These are phyloP conservation scores for Calonectria multiphialidica DNA, from an alignment of 2,329 filamentous ascomycete genomes.

Conservation along the genomic window DNA sequence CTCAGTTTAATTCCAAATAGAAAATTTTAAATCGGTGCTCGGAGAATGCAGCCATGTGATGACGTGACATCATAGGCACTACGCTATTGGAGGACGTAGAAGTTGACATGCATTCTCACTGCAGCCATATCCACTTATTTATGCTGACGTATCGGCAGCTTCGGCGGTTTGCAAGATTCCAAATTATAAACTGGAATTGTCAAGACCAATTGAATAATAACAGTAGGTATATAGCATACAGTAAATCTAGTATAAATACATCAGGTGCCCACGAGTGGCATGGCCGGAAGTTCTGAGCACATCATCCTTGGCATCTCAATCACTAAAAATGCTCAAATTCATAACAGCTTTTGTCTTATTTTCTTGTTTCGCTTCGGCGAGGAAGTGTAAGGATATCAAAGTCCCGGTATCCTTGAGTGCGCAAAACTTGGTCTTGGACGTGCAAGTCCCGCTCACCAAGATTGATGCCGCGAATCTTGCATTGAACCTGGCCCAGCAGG, in stretches of 20 bases:
- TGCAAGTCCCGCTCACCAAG: conserved; percentile 59
- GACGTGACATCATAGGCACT: not conserved
- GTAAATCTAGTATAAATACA: not conserved
- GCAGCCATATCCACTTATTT: not conserved
- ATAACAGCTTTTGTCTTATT: conserved; percentile 8
- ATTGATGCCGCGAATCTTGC: conserved; percentile 69
- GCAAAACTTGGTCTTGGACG: conserved; percentile 65
- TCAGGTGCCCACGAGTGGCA: too few species aligned
- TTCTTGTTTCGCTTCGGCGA: conserved; percentile 45
- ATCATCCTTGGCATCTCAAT: not conserved
- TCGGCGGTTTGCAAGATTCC: not conserved
- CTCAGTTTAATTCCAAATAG: not conserved
- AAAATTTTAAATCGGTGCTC: too few species aligned
- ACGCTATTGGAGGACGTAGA: not conserved
- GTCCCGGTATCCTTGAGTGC: conserved; percentile 68
- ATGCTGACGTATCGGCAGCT: not conserved
- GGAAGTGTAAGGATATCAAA: conserved; percentile 61
- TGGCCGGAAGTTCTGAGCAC: not conserved
- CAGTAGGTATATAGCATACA: too few species aligned
- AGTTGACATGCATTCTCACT: not conserved
- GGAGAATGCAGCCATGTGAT: not conserved
- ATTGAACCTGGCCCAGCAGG: conserved; percentile 60
- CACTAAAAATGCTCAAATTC: not conserved
- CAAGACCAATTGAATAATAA: too few species aligned
- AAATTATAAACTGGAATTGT: too few species aligned